These are phyloP conservation scores for Bimuria novae-zelandiae DNA, from an alignment of 2,329 filamentous ascomycete species.

Conservation along the genomic window DNA sequence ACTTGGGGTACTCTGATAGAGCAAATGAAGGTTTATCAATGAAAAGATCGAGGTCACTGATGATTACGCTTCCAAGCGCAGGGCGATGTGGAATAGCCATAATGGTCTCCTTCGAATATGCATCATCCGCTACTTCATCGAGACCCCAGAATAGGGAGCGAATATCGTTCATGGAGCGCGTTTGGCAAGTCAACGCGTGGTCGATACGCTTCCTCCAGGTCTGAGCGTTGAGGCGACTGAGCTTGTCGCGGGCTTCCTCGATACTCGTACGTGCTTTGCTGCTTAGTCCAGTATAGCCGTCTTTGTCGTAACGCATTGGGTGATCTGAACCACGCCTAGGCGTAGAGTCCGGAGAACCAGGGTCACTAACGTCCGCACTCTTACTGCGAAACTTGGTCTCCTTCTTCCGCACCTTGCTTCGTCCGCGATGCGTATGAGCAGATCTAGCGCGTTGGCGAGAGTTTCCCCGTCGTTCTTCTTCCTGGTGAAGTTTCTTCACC, in stretches of 20 bases:
- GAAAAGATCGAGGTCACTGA: conserved; percentile 82
- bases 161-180: conserved; percentile 75
- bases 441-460: conserved; percentile 60
- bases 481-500: conserved; percentile 78
- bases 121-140: conserved; percentile 79
- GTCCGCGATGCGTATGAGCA: conserved; percentile 51
- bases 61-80: conserved; percentile 76
- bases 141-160: conserved; percentile 80
- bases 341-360: conserved; percentile 26
- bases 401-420: conserved; percentile 42
- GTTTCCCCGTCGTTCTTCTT: conserved; percentile 54
- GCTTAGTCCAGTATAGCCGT: conserved; percentile 73
- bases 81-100: conserved; percentile 84
- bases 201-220: conserved; percentile 95
- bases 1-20: conserved; percentile 77
- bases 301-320: conserved; percentile 75
- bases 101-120: conserved; percentile 82
- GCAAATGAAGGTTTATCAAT: conserved; percentile 95
- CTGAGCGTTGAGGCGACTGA: conserved; percentile 81
- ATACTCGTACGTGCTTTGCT: conserved; percentile 73
- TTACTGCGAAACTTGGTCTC: conserved; percentile 46
- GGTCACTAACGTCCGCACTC: conserved; percentile 39
- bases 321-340: conserved; percentile 42
- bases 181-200: conserved; percentile 70
- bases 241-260: conserved; percentile 73